A percentile compares a stretch with the other conserved stretches of the same genome.
Evolutionary conservation across 192 early-diverging fungal species (phyloP).

Genomic region (Podila clonocystis): DNA sequence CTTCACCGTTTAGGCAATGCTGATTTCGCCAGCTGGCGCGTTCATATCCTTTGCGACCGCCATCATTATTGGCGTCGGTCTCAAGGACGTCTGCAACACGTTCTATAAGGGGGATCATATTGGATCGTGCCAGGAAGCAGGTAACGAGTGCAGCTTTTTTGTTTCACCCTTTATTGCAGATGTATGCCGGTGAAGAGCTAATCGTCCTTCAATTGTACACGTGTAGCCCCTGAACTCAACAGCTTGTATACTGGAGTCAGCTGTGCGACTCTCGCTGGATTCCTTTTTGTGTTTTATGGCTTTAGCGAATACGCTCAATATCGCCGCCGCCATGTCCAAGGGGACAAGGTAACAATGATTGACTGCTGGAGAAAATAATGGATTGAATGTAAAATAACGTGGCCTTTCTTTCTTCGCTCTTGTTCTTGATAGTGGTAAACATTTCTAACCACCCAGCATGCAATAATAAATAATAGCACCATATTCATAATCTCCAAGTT

Average conservation of each 20-base stretch:
- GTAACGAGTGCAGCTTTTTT: too few relatives aligned
- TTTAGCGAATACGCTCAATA: conserved; percentile 11
- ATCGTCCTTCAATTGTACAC: not conserved
- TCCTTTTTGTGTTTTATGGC: conserved; percentile 12
- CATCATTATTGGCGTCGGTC: conserved; percentile 8
- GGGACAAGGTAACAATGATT: conserved; percentile 9
- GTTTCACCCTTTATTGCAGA: too few relatives aligned
- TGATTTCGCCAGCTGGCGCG: not conserved
- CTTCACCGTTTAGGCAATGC: not conserved
- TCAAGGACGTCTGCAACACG: not conserved
- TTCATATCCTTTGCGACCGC: conserved; percentile 10
- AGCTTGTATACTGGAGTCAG: conserved; percentile 2
- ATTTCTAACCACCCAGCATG: too few relatives aligned
- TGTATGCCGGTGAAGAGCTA: too few relatives aligned
- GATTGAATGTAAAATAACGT: too few relatives aligned
- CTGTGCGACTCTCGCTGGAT: conserved; percentile 3
- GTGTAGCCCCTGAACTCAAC: not conserved
- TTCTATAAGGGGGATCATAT: not conserved
- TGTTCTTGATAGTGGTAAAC: too few relatives aligned
- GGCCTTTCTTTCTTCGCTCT: too few relatives aligned
- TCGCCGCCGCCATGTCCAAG: conserved; percentile 5
- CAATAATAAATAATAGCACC: too few relatives aligned
- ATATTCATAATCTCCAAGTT: too few relatives aligned
- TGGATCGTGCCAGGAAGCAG: not conserved
- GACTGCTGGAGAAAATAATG: too few relatives aligned